Conservation (phyloP, 164 flowering plant genomes). For the Piper longum region DNA sequence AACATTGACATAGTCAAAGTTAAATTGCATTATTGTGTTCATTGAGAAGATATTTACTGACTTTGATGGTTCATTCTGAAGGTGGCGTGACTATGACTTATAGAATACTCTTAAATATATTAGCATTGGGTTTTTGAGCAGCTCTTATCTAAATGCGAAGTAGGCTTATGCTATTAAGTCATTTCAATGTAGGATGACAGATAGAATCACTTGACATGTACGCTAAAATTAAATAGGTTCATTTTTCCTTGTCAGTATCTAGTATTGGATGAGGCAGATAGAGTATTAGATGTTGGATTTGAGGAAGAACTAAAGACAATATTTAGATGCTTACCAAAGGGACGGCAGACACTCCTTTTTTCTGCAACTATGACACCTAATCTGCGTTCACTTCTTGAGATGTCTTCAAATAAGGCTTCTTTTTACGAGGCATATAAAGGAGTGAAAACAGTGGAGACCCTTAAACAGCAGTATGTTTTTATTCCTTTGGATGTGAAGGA, state of each 20-base stretch:
- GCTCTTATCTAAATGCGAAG: no score
- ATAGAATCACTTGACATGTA: neutral
- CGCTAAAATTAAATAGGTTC: neutral
- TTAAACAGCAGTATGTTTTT: slow-evolving; percentile 64
- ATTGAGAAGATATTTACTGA: no score
- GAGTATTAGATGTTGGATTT: slow-evolving; percentile 85
- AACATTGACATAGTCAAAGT: no score
- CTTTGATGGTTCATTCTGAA: no score
- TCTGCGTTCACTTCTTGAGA: slow-evolving; percentile 55
- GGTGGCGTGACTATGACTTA: no score
- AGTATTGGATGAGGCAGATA: slow-evolving; percentile 96
- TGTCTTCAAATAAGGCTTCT: slow-evolving; percentile 73
- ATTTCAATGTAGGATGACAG: no score
- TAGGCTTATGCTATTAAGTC: neutral
- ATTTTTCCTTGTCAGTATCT: slow-evolving; percentile 42
- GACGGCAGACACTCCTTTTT: slow-evolving; percentile 76
- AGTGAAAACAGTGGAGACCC: slow-evolving; percentile 73
- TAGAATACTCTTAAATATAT: no score
- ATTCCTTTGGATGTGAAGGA: slow-evolving; percentile 70
- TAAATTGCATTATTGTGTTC: no score
- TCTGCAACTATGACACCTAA: slow-evolving; percentile 87
- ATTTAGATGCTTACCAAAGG: slow-evolving; percentile 71
- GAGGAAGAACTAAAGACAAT: slow-evolving; percentile 69
- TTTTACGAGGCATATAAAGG: slow-evolving; percentile 89
- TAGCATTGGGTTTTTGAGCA: no score